Evolutionary conservation across 2,329 filamentous ascomycete species (phyloP), one percentile per base, ranked within the genome.

Genomic region (Thielaviopsis musarum): DNA sequence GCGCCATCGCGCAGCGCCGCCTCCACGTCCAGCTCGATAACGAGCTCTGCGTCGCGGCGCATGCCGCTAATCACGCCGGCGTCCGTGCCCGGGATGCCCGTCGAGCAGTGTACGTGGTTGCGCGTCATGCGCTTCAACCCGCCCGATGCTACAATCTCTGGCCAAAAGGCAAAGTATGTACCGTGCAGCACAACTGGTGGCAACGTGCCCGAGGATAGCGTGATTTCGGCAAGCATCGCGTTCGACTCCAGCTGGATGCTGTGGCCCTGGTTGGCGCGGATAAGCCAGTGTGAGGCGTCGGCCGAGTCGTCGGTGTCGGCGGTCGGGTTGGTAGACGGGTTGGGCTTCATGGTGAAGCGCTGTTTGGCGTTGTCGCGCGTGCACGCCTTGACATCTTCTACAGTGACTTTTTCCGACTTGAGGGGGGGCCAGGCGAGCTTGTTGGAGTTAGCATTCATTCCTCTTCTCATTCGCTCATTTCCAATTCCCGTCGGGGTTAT

Each of bases 241-340:
- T 84, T 81, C n/a, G 82, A 82, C 28, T 88, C 84, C 41, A 83
- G 73, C 67, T 83, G 82, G 68, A 98, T 87, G 66, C 82, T 89
- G 74, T 97, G 93, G 59, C 93, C 93, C 73, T 97, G 93, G 68
- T 94, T 95, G 28, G 93, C 93, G 66, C 93, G 89, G 72, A 98
- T 96, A 34, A 94, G 77, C 74, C 84, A 96, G 69, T 86, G 77
- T 0, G 77, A 70, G 0, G 88, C 77, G 56, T 85, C 74, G 9
- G 68, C 67, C 21, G 69, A 68, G 19, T 66, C 63, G 12, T 67
- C 66, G 49, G 66, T 65, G 59, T 66, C 59, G 59, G 56, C 5
- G 62, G 63, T 2, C 13, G 66, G 64, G 58, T 68, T 66, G 49
- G 66, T 65, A 17, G 60, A 59, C 9, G 68, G 51, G 48, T 59